Conservation (phyloP, 495 filamentous ascomycete genomes). For the Echria macrotheca region DNA sequence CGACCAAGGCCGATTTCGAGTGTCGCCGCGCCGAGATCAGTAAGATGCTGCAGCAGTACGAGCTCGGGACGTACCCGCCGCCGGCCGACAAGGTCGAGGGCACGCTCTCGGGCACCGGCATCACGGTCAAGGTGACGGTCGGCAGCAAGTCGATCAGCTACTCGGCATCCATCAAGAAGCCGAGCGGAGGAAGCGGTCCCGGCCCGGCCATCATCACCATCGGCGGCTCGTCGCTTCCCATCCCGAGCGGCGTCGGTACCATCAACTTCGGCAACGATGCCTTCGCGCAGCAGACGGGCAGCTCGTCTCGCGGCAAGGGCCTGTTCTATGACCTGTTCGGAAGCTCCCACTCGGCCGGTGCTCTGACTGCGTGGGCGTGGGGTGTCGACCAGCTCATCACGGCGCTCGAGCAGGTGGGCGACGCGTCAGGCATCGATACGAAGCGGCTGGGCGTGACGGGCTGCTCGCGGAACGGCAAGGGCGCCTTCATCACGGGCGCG, state of each 20-base stretch:
- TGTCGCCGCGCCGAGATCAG: constrained; percentile 47
- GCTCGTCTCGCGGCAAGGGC: constrained; percentile 38
- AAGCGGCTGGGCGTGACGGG: constrained; percentile 46
- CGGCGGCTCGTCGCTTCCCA: constrained; percentile 44
- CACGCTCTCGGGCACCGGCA: constrained; percentile 32
- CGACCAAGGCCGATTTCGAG: constrained; percentile 43
- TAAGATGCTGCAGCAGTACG: constrained; percentile 47
- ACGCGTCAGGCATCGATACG: constrained; percentile 41
- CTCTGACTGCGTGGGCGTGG: constrained; percentile 50
- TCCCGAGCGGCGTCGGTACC: constrained; percentile 41
- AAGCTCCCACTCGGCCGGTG: constrained; percentile 43
- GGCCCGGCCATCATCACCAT: constrained; percentile 47
- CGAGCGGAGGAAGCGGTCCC: constrained; percentile 34
- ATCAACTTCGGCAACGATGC: constrained; percentile 48
- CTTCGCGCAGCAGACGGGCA: constrained; percentile 36
- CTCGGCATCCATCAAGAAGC: constrained; percentile 37
- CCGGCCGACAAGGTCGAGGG: constrained; percentile 38
- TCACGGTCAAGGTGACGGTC: constrained; percentile 40
- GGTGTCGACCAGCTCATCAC: constrained; percentile 48
- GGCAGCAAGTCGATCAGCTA: constrained; percentile 44
- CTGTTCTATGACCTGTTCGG: constrained; percentile 48
- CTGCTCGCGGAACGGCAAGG: constrained; percentile 52
- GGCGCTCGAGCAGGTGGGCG: constrained; percentile 41
- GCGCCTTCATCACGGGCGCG: constrained; percentile 45
- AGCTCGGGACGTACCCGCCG: constrained; percentile 45